A percentile compares a stretch with the other conserved stretches of the same genome.
phyloP scores from a whole-genome alignment of 176 grass and related monocot genomes.

The Phoenix dactylifera region DNA sequence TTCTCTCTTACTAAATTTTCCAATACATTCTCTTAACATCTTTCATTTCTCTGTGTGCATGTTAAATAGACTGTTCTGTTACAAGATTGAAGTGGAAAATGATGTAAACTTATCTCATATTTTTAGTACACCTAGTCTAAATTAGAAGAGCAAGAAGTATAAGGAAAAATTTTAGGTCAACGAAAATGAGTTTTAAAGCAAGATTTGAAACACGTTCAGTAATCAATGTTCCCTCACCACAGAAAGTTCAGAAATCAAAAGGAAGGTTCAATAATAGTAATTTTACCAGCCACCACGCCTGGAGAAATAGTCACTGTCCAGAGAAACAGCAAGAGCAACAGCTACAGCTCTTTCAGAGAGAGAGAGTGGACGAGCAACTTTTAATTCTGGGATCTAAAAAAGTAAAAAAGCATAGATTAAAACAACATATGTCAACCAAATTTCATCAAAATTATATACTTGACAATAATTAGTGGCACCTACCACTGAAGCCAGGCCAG shows the following conservation, averaged over 20 bases:
- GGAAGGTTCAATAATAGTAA: background rate
- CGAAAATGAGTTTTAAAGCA: background rate
- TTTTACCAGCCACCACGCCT: slow-evolving; percentile 72
- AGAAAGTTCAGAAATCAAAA: background rate
- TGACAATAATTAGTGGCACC: slow-evolving; percentile 10
- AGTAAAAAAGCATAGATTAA: background rate
- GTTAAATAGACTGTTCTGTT: too few species aligned
- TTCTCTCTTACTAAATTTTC: too few species aligned
- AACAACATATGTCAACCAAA: background rate
- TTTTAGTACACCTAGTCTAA: too few species aligned
- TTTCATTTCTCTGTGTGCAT: too few species aligned
- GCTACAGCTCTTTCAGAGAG: slow-evolving; percentile 78
- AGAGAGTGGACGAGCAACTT: slow-evolving; percentile 58
- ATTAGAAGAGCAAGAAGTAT: too few species aligned
- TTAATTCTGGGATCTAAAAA: slow-evolving; percentile 55
- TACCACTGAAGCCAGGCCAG: slow-evolving; percentile 32
- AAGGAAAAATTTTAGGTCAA: too few species aligned
- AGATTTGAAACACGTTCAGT: background rate
- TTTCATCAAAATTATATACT: background rate
- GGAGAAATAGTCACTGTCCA: slow-evolving; percentile 88
- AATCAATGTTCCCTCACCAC: background rate
- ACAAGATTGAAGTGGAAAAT: too few species aligned
- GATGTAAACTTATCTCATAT: too few species aligned
- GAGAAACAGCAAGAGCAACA: slow-evolving; percentile 75
- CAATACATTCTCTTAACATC: too few species aligned